phyloP scores from a whole-genome alignment of 176 grass and related monocot genomes.

The Aechmea fasciata region DNA sequence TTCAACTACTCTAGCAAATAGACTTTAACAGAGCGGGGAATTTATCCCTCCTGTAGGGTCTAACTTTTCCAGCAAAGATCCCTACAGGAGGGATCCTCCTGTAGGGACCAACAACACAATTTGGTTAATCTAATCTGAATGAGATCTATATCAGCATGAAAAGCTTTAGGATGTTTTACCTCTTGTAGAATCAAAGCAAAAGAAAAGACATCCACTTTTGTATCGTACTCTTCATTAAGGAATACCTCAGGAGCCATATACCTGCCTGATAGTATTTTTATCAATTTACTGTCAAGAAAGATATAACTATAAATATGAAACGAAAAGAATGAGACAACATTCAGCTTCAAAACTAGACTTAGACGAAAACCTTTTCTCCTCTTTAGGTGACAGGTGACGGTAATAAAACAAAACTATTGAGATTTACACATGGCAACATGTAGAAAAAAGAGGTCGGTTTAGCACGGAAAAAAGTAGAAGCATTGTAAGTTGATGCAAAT shows the following conservation, averaged over 20 bases:
- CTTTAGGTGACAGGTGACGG: too few relatives aligned
- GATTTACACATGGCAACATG: too few relatives aligned
- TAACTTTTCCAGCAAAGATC: too few relatives aligned
- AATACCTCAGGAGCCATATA: slow-evolving; percentile 90
- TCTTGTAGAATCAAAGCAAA: slow-evolving; percentile 95
- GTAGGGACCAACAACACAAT: background rate
- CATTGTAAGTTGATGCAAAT: too few relatives aligned
- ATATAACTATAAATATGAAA: slow-evolving; percentile 1
- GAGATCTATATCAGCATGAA: background rate
- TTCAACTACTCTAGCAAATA: too few relatives aligned
- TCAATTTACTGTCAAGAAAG: background rate
- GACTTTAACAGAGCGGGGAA: too few relatives aligned
- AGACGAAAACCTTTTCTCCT: too few relatives aligned
- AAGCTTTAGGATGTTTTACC: slow-evolving; percentile 27
- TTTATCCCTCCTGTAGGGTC: too few relatives aligned
- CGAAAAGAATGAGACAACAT: background rate
- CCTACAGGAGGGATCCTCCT: too few relatives aligned
- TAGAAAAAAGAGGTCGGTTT: too few relatives aligned
- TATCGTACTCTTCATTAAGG: slow-evolving; percentile 76
- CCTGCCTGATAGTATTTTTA: slow-evolving; percentile 50
- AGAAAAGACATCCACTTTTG: slow-evolving; percentile 93
- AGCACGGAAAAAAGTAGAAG: too few relatives aligned
- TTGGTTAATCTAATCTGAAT: background rate
- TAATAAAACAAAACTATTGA: too few relatives aligned
- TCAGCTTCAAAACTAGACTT: background rate